Percentiles rank a stretch among this genome's conserved stretches.
Evolutionary conservation across 257 asterid genomes (phyloP).

Genomic region (Leonotis leonurus): DNA sequence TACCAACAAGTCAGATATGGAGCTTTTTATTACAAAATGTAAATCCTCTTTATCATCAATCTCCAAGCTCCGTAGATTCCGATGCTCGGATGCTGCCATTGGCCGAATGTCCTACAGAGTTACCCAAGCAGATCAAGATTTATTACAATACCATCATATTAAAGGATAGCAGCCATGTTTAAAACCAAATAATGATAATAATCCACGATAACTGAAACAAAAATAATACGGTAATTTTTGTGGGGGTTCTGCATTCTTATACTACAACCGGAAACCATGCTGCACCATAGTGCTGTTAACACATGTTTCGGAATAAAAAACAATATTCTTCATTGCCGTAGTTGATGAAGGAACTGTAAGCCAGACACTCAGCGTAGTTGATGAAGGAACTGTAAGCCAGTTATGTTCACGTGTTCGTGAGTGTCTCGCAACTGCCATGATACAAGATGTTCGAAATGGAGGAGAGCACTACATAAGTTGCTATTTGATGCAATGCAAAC

Average conservation of each 20-base stretch:
- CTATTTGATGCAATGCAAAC: too few species aligned
- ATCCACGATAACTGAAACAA: not conserved
- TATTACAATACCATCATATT: not conserved
- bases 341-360: too few species aligned
- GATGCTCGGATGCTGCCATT: not conserved
- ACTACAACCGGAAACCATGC: not conserved
- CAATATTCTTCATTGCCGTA: not conserved
- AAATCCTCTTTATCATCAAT: conserved; percentile 11
- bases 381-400: too few species aligned
- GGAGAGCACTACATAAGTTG: not conserved
- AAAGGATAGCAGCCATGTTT: not conserved
- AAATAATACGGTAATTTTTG: too few species aligned
- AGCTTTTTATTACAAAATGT: conserved; percentile 15
- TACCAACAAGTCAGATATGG: conserved; percentile 6
- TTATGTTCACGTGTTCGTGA: too few species aligned
- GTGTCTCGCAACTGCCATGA: not conserved
- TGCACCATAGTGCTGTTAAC: not conserved
- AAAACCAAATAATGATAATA: not conserved
- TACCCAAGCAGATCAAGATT: not conserved
- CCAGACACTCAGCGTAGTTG: not conserved
- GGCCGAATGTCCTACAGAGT: conserved; percentile 14
- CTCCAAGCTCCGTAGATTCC: conserved; percentile 9
- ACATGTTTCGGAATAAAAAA: not conserved
- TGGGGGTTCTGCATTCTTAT: too few species aligned
- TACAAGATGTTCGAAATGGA: not conserved